Base-by-base conservation (phyloP, 345 rosid genomes). In the Dimocarpus longan region DNA sequence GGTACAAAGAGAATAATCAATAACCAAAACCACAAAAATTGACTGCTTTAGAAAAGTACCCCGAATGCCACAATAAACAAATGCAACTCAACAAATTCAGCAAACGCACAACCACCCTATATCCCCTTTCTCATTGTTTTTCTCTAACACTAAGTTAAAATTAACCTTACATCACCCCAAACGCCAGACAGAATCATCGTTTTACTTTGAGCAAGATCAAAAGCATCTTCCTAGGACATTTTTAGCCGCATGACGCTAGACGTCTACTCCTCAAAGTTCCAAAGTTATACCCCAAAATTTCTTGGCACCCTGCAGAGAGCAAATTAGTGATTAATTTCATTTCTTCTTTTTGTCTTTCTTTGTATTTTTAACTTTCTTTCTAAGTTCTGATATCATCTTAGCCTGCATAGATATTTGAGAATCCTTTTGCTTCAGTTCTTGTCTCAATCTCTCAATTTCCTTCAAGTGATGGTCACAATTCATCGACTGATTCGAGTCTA, bases 391-490 rank as follows among this genome's bases (percentile, higher is more conserved):
- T 57, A 91, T 87, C 18, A 83, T 89, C 90, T 83, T 86, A 76
- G 89, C 89, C 84, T 81, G 90, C 21, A 67, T 46, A 24, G 66
- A 19, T 26, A 91, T 67, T 80, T 85, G 80, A 64, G 79, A 60
- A 42, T 87, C 92, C 71, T 85, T 88, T 46, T 83, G 66, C 71
- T 70, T 86, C 73, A 93, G 80, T 76, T 89, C 82, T 80, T 81
- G 83, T 84, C 88, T 89, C 80, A 89, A 77, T 28, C 57, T 84
- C 73, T 88, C 91, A 12, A 90, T 89, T 82, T 87, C 91, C 80
- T 80, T 74, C 86, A 79, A 66, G 70, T 86, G 88, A 42, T 83
- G 65, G 24, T 78, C 77, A 11, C 79, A 68, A 24, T 59, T 71
- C 2, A 2, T 32, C 37, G 75, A 46, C 40, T 68, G 70, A 12